phyloP scores from a whole-genome alignment of 495 filamentous ascomycete species.

The Xylaria longipes region DNA sequence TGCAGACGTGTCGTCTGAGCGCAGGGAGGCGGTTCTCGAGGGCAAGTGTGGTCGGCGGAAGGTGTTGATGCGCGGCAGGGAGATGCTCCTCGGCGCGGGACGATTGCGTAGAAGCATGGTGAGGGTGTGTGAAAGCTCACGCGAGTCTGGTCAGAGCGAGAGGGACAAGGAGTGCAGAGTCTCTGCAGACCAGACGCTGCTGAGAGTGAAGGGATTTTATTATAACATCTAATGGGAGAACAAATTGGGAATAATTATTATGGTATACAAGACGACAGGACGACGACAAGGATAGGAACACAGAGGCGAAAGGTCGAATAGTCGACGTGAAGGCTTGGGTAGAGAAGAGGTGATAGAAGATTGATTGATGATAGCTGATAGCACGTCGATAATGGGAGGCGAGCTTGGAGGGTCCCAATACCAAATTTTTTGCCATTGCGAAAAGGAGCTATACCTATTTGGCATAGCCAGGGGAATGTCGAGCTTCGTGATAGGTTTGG shows the following conservation, averaged over 20 bases:
- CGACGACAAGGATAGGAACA: background rate
- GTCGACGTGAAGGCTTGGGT: background rate
- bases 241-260: background rate
- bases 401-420: conserved; percentile 22
- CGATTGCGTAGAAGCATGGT: conserved; percentile 36
- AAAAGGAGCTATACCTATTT: background rate
- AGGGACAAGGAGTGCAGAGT: conserved; percentile 19
- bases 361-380: conserved; percentile 1
- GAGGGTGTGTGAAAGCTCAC: conserved; percentile 21
- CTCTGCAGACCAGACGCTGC: conserved; percentile 35
- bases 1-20: conserved; percentile 17
- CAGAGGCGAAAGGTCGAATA: background rate
- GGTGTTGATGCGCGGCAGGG: conserved; percentile 27
- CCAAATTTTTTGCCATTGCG: conserved; percentile 29
- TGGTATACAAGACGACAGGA: background rate
- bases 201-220: conserved; percentile 27
- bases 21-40: conserved; percentile 21
- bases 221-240: conserved; percentile 34
- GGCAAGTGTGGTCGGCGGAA: conserved; percentile 30
- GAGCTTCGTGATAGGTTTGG: background rate
- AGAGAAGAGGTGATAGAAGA: background rate
- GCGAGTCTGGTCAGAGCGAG: conserved; percentile 12
- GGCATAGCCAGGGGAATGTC: background rate
- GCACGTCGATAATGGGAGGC: background rate
- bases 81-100: conserved; percentile 30